Evolutionary conservation across 2,329 filamentous ascomycete species (phyloP).

Genomic region (Pyrenophora graminea): DNA sequence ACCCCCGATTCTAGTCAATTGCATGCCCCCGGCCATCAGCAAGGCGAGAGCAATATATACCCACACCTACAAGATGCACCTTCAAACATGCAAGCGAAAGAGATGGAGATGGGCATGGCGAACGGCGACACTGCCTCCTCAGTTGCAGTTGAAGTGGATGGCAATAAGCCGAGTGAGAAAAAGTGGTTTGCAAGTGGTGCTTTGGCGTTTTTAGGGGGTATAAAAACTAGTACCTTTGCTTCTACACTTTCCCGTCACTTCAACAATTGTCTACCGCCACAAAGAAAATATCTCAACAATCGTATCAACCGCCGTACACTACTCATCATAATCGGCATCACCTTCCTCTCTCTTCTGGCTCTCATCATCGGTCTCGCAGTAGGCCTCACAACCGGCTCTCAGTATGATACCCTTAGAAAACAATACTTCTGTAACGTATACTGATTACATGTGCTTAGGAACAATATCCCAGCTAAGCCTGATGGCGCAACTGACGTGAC

Average conservation of each 20-base stretch:
- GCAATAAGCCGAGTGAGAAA: not conserved
- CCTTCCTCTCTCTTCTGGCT: constrained; percentile 42
- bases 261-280: constrained; percentile 44
- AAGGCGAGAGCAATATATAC: too few species aligned
- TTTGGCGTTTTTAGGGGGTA: constrained; percentile 10
- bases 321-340: constrained; percentile 40
- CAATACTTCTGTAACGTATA: not conserved
- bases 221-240: constrained; percentile 12
- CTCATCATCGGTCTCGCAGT: constrained; percentile 51
- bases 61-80: constrained; percentile 4
- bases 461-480: constrained; percentile 57
- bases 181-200: constrained; percentile 6
- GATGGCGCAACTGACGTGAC: constrained; percentile 57
- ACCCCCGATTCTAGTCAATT: too few species aligned
- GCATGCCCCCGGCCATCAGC: too few species aligned
- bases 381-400: constrained; percentile 37
- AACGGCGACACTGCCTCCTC: not conserved
- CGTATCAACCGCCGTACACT: constrained; percentile 45
- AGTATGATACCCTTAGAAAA: constrained; percentile 10
- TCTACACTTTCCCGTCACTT: constrained; percentile 40
- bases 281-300: constrained; percentile 47
- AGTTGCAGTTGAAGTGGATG: not conserved
- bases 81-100: constrained; percentile 3
- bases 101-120: not conserved
- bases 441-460: constrained; percentile 24